phyloP scores from a whole-genome alignment of 2,329 filamentous ascomycete genomes.

The Coleophoma cylindrospora region DNA sequence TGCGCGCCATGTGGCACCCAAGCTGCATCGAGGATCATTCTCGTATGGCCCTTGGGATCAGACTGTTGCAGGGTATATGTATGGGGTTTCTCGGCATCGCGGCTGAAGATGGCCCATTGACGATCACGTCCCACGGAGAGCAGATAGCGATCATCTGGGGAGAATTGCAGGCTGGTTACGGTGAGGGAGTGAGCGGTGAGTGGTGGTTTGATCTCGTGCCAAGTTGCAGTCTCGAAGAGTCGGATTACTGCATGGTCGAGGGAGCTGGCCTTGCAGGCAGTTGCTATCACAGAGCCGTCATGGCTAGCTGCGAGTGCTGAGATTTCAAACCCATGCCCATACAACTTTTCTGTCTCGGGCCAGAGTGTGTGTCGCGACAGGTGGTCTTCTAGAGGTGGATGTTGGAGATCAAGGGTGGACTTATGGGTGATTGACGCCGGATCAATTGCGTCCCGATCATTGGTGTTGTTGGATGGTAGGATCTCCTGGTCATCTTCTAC shows the following conservation, averaged over 20 bases:
- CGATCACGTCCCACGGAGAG: slow-evolving; percentile 88
- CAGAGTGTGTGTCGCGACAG: slow-evolving; percentile 87
- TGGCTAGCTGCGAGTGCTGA: slow-evolving; percentile 77
- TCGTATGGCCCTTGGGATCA: slow-evolving; percentile 79
- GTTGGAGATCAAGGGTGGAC: slow-evolving; percentile 58
- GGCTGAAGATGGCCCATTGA: slow-evolving; percentile 80
- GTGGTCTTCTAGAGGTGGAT: slow-evolving; percentile 85
- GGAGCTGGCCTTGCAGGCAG: slow-evolving; percentile 88
- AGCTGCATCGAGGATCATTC: slow-evolving; percentile 87
- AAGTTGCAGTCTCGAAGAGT: slow-evolving; percentile 78
- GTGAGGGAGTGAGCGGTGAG: slow-evolving; percentile 84
- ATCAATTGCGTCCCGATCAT: slow-evolving; percentile 49
- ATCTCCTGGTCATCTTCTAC: slow-evolving; percentile 45
- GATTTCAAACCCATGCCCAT: slow-evolving; percentile 96
- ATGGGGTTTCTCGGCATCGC: slow-evolving; percentile 30
- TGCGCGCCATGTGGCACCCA: slow-evolving; percentile 57
- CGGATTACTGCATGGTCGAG: slow-evolving; percentile 92
- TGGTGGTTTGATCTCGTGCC: slow-evolving; percentile 82
- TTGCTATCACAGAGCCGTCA: slow-evolving; percentile 73
- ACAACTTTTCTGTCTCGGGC: slow-evolving; percentile 95
- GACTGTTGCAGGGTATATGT: slow-evolving; percentile 54
- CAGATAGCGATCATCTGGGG: slow-evolving; percentile 64
- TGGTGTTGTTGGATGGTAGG: slow-evolving; percentile 31
- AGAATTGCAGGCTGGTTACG: slow-evolving; percentile 78
- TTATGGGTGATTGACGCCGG: slow-evolving; percentile 50